These are phyloP conservation scores for Omphalotus guepiniiformis DNA, from an alignment of 768 basidiomycete genomes.

Conservation along the genomic window DNA sequence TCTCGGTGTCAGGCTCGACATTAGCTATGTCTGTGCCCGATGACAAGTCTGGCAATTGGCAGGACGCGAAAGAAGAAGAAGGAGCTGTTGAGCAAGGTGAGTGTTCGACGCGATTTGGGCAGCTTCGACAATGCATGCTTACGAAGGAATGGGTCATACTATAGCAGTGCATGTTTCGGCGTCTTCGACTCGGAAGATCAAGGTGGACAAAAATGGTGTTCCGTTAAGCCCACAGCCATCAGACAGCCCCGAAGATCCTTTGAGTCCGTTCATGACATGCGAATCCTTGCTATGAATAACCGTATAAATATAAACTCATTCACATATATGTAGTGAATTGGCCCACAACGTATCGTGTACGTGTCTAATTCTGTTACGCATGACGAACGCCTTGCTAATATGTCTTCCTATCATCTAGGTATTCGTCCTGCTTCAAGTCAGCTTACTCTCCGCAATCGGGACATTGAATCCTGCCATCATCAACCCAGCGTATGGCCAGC, in stretches of 20 bases:
- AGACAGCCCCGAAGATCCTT: conserved; percentile 4
- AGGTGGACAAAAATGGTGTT: conserved; percentile 3
- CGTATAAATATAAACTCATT: not conserved
- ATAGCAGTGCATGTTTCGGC: no score
- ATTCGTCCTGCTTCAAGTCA: conserved; percentile 25
- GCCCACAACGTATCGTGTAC: not conserved
- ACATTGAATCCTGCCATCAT: conserved; percentile 35
- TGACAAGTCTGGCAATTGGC: no score
- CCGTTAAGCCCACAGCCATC: conserved; percentile 3
- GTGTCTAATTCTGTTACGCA: not conserved
- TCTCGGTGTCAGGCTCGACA: no score
- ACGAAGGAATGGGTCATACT: no score
- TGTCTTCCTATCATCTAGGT: not conserved
- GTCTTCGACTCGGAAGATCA: no score
- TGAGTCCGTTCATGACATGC: not conserved
- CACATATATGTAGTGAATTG: not conserved
- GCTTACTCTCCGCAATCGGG: conserved; percentile 30
- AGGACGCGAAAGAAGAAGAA: no score
- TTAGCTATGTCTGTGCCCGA: no score
- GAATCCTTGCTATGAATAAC: not conserved
- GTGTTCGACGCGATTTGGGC: no score
- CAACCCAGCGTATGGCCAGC: conserved; percentile 34
- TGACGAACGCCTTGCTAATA: not conserved
- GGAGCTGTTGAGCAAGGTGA: no score
- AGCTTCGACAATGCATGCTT: no score